Conservation (phyloP, 768 basidiomycete species). For the Leccinum truebloodii region DNA sequence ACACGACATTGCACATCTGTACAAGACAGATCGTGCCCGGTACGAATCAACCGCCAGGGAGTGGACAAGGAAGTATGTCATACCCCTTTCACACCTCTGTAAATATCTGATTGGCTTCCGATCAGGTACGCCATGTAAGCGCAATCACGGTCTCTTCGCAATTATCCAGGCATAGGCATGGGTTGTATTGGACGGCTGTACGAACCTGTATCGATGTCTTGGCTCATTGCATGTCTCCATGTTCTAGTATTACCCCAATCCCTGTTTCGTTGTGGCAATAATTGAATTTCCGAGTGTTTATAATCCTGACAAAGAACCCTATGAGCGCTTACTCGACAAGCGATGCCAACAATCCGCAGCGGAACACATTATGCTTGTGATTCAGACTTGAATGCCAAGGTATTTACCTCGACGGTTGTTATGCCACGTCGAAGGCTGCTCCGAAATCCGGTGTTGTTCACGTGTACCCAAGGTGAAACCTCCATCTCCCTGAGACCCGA, state of each 20-base stretch:
- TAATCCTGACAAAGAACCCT: slow-evolving; percentile 3
- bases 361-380: not conserved
- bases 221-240: slow-evolving; percentile 32
- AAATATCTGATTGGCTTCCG: slow-evolving; percentile 2
- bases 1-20: slow-evolving; percentile 96
- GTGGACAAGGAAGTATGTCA: slow-evolving; percentile 96
- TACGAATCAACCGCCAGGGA: slow-evolving; percentile 98
- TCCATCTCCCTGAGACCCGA: slow-evolving; percentile 11
- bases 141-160: slow-evolving; percentile 26
- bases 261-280: slow-evolving; percentile 20
- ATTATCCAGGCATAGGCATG: slow-evolving; percentile 23
- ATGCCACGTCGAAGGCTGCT: not conserved
- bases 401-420: not conserved
- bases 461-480: not conserved
- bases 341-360: not conserved
- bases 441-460: not conserved
- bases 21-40: slow-evolving; percentile 97
- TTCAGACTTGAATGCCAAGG: not conserved
- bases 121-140: slow-evolving; percentile 56
- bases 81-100: not conserved
- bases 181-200: slow-evolving; percentile 35
- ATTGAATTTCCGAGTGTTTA: slow-evolving; percentile 20
- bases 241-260: slow-evolving; percentile 35
- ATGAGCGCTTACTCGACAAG: not conserved
- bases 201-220: slow-evolving; percentile 36